Base-by-base conservation (phyloP, 2,329 filamentous ascomycete species). In the Cercospora nicotianae region DNA sequence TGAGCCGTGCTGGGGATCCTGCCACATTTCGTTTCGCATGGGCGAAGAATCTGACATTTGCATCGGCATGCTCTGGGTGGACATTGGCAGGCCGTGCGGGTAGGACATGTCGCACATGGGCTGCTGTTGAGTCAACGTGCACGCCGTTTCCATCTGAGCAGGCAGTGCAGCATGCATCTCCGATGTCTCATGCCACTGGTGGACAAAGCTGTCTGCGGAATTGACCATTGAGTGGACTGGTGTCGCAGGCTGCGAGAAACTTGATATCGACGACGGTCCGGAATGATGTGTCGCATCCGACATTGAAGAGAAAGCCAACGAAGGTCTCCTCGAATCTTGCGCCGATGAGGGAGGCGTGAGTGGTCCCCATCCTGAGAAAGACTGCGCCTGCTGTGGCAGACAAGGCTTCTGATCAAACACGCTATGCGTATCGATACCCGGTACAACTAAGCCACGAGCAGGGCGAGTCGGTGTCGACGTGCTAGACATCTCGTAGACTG, bases 291-390 rank as follows among this genome's bases (percentile, higher is more conserved):
- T 67, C 12, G 66, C 64, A 63, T 76, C 69, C 36, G 70, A 73
- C 12, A 67, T 64, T 4, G 67, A 60, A 26, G 73, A 73, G 45
- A 67, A 73, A 18, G 71, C 70, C 18, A 75, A 39, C 13, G 75
- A 76, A 9, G 72, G 73, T 18, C 74, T 64, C 57, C 75, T 70
- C 16, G 74, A 75, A n/a, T 76, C 74, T 42, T 72, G 65, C 13
- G 71, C 71, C 20, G 75, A 74, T 26, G 73, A 73, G 9, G 75
- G 74, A 12, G 75, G 75, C 42, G 75, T 77, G 5, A 73, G 48
- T 13, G 70, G 70, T n/a, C 48, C 48, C 70, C 67, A 75, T 20
- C 72, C 71, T 23, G 57, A 67, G 65, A 69, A 71, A 3, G 62
- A 51, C 12, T 70, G 39, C 12, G 71, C 66, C 16, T 66, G 63